Conservation (phyloP, 2,329 filamentous ascomycete genomes). For the Fusarium xylarioides region DNA sequence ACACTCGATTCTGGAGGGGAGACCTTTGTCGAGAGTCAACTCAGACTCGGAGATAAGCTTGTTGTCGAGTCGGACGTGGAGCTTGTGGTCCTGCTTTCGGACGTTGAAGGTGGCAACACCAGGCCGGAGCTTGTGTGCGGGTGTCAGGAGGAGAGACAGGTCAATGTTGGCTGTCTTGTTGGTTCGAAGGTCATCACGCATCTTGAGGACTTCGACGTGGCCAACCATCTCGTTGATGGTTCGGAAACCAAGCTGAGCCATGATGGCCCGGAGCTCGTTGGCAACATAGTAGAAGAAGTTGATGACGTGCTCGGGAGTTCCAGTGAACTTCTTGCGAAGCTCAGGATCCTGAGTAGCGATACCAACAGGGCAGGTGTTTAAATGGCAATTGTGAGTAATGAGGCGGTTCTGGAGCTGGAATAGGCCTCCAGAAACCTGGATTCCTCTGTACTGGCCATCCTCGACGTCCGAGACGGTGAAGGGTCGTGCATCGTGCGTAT, state of each 20-base stretch:
- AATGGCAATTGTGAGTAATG: slow-evolving; percentile 45
- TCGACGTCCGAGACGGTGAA: too few species aligned
- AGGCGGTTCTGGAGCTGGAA: too few species aligned
- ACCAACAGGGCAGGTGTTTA: slow-evolving; percentile 87
- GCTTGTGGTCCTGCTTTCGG: slow-evolving; percentile 94
- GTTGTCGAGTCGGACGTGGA: slow-evolving; percentile 94
- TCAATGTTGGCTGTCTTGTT: slow-evolving; percentile 94
- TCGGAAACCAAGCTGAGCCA: slow-evolving; percentile 94
- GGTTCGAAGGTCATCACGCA: slow-evolving; percentile 87
- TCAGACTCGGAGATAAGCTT: slow-evolving; percentile 97
- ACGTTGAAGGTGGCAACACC: slow-evolving; percentile 98
- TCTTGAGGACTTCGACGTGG: slow-evolving; percentile 84
- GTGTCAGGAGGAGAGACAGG: slow-evolving; percentile 89
- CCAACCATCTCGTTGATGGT: slow-evolving; percentile 99
- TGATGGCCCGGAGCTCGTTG: slow-evolving; percentile 95
- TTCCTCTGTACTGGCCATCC: too few species aligned
- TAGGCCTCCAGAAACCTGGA: too few species aligned
- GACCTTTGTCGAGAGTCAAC: slow-evolving; percentile 90
- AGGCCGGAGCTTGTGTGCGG: slow-evolving; percentile 93
- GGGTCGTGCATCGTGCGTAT: too few species aligned
- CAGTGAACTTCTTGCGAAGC: slow-evolving; percentile 90
- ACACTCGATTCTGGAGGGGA: slow-evolving; percentile 92
- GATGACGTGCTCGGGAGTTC: slow-evolving; percentile 94
- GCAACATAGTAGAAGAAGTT: slow-evolving; percentile 99
- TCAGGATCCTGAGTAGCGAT: slow-evolving; percentile 97